Conservation (phyloP, 257 asterid species). For the Lycium ferocissimum region DNA sequence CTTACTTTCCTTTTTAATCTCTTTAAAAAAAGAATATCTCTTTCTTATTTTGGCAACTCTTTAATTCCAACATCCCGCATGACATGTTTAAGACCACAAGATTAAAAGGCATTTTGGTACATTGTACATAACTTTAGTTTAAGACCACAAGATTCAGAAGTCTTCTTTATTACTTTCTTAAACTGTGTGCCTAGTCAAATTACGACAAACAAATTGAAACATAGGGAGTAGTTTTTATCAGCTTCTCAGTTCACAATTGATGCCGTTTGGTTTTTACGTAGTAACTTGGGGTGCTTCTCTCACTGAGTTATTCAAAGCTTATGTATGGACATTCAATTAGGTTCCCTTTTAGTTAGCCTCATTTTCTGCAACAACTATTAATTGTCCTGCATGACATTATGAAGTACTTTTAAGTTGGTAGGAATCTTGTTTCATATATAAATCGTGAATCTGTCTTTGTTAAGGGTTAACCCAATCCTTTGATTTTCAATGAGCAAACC, state of each 20-base stretch:
- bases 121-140: too few species aligned
- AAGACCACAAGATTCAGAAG: too few species aligned
- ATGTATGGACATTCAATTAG: background rate
- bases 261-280: background rate
- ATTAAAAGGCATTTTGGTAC: too few species aligned
- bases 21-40: too few species aligned
- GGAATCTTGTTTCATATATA: background rate
- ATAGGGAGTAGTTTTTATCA: background rate
- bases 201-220: too few species aligned
- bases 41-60: too few species aligned
- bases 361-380: background rate
- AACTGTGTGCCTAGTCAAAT: too few species aligned
- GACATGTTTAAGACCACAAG: too few species aligned
- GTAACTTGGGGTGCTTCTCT: constrained; percentile 14
- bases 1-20: too few species aligned
- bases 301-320: background rate
- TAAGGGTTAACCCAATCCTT: background rate
- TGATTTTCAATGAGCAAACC: background rate
- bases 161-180: too few species aligned
- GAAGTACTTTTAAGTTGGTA: constrained; percentile 2
- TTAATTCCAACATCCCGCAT: too few species aligned
- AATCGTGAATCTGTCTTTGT: background rate
- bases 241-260: background rate
- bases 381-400: background rate
- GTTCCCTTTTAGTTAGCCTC: background rate